These are phyloP conservation scores for Ceratobasidium sp. DNA, from an alignment of 1,284 basidiomycete genomes.

Conservation along the genomic window DNA sequence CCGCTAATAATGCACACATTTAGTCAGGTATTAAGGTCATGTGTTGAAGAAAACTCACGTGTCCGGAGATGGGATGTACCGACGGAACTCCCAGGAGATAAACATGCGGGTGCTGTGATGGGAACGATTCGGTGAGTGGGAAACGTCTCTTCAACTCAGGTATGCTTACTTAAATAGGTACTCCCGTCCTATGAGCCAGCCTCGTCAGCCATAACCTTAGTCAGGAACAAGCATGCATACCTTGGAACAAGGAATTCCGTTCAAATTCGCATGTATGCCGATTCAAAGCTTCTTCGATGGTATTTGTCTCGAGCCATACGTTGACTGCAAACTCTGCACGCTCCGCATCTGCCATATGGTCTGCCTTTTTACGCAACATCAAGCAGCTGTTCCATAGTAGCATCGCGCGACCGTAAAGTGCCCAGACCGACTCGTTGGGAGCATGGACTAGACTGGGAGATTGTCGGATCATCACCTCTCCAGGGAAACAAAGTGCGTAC, in stretches of 20 bases:
- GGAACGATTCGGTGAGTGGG: conserved; percentile 33
- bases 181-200: conserved; percentile 58
- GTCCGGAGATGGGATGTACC: conserved; percentile 65
- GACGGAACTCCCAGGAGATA: conserved; percentile 70
- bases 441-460: conserved; percentile 6
- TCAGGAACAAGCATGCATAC: background rate
- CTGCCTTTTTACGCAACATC: conserved; percentile 54
- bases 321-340: conserved; percentile 67
- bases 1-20: conserved; percentile 50
- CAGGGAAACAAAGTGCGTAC: conserved; percentile 73
- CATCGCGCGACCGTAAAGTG: conserved; percentile 69
- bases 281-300: conserved; percentile 66
- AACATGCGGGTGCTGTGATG: conserved; percentile 66
- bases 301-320: conserved; percentile 74
- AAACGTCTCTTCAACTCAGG: conserved; percentile 37
- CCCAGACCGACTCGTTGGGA: conserved; percentile 68
- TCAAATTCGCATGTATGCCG: conserved; percentile 70
- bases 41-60: conserved; percentile 54
- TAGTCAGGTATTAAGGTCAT: background rate
- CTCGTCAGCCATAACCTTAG: background rate
- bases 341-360: conserved; percentile 50
- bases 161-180: conserved; percentile 73
- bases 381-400: conserved; percentile 75
- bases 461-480: conserved; percentile 48
- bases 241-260: conserved; percentile 68